phyloP scores from a whole-genome alignment of 768 basidiomycete species.

The Podaxis sp. region DNA sequence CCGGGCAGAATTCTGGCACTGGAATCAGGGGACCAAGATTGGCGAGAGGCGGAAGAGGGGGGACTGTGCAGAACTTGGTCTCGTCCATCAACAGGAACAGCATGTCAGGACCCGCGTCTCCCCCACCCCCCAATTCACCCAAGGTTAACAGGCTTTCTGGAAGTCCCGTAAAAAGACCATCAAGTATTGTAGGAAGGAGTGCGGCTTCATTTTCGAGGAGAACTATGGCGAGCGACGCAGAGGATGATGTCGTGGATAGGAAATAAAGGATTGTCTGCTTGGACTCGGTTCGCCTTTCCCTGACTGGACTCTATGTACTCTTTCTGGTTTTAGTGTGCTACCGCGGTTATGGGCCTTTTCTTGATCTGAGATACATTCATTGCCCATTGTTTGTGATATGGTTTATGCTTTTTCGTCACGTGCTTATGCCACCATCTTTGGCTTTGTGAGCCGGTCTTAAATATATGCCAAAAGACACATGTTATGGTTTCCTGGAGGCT shows the following conservation, averaged over 20 bases:
- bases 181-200: conserved; percentile 49
- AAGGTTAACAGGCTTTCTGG: conserved; percentile 49
- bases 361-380: too few species aligned
- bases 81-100: conserved; percentile 57
- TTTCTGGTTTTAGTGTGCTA: neutral
- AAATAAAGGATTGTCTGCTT: conserved; percentile 21
- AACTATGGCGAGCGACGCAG: conserved; percentile 83
- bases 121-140: conserved; percentile 32
- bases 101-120: conserved; percentile 31
- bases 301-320: neutral
- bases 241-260: conserved; percentile 63
- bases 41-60: conserved; percentile 51
- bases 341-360: too few species aligned
- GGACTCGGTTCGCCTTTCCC: neutral
- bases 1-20: conserved; percentile 28
- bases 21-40: conserved; percentile 29
- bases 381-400: too few species aligned
- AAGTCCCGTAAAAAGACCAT: conserved; percentile 42
- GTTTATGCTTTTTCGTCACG: too few species aligned
- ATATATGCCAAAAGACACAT: neutral
- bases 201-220: conserved; percentile 59
- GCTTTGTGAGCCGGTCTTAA: too few species aligned
- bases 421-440: too few species aligned
- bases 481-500: neutral
- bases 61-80: conserved; percentile 55